Conservation (phyloP, 148 eudicot species). For the Amaranthus palmeri region DNA sequence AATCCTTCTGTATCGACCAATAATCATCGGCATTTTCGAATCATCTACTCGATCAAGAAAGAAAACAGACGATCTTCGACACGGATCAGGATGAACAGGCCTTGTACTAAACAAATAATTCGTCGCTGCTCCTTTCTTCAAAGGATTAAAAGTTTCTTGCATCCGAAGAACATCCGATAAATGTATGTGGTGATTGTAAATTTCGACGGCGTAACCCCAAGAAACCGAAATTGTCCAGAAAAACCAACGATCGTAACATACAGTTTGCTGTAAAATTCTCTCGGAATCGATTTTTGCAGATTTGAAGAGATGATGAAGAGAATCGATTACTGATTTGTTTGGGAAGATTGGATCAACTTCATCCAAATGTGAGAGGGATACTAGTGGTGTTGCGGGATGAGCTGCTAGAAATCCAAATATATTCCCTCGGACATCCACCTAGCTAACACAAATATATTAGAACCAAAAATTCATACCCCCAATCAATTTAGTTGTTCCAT, state of each 20-base stretch:
- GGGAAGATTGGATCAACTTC: conserved; percentile 57
- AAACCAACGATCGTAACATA: conserved; percentile 73
- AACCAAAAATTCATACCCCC: no score
- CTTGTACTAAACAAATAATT: conserved; percentile 32
- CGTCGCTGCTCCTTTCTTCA: conserved; percentile 29
- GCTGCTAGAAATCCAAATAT: conserved; percentile 55
- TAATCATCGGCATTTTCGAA: conserved; percentile 13
- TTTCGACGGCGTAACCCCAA: conserved; percentile 77
- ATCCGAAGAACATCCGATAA: conserved; percentile 42
- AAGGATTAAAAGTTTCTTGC: conserved; percentile 46
- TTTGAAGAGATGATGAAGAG: conserved; percentile 43
- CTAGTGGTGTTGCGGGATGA: conserved; percentile 59
- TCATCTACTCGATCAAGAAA: conserved; percentile 36
- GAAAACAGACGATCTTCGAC: conserved; percentile 54
- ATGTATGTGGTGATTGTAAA: conserved; percentile 35
- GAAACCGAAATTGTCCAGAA: conserved; percentile 83
- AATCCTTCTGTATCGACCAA: conserved; percentile 42
- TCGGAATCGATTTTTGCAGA: conserved; percentile 51
- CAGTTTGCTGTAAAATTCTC: conserved; percentile 61
- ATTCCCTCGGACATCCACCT: conserved; percentile 64
- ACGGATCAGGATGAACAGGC: conserved; percentile 41
- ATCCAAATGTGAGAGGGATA: conserved; percentile 55
- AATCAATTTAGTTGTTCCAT: no score
- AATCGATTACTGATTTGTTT: conserved; percentile 32
- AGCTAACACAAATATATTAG: not conserved